Percentiles rank a stretch among this genome's conserved stretches.
These are phyloP conservation scores for Warburgia ugandensis DNA, from an alignment of 164 flowering plant species.

Conservation along the genomic window DNA sequence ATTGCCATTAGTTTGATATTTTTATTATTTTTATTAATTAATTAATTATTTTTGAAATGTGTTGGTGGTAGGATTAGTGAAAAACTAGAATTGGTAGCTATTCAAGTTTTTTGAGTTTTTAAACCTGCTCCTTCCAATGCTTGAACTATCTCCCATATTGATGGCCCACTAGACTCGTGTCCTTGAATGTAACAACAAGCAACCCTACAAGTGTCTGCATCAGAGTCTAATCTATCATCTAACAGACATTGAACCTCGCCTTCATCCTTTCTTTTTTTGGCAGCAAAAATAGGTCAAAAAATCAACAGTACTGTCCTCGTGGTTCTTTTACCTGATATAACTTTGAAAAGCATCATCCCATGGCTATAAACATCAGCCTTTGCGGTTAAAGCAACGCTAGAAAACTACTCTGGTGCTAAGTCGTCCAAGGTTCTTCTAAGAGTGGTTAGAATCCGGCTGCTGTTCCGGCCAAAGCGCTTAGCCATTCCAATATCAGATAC, in stretches of 20 bases:
- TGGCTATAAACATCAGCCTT: constrained; percentile 42
- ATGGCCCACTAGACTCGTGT: constrained; percentile 28
- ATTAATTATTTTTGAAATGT: too few species aligned
- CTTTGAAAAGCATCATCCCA: constrained; percentile 36
- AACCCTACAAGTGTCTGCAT: constrained; percentile 22
- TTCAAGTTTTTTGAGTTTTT: too few species aligned
- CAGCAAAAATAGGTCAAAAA: constrained; percentile 35
- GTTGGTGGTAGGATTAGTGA: too few species aligned
- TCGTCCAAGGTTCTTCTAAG: constrained; percentile 40
- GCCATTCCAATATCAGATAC: constrained; percentile 38
- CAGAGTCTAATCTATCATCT: constrained; percentile 21
- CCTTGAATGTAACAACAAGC: constrained; percentile 42
- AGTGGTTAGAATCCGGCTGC: constrained; percentile 32
- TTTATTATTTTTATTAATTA: too few species aligned
- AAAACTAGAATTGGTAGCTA: too few species aligned
- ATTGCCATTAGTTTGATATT: too few species aligned
- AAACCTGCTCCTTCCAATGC: constrained; percentile 33
- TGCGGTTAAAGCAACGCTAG: constrained; percentile 29
- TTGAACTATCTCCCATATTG: constrained; percentile 35
- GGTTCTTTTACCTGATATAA: constrained; percentile 35
- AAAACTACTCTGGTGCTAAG: constrained; percentile 43
- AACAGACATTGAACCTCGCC: constrained; percentile 16
- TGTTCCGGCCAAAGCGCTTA: constrained; percentile 30
- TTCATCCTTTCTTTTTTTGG: constrained; percentile 14
- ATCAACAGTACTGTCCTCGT: constrained; percentile 13